Evolutionary conservation across 345 rosid genomes (phyloP), one percentile per base, ranked within the genome.

Genomic region (Ricinus communis): DNA sequence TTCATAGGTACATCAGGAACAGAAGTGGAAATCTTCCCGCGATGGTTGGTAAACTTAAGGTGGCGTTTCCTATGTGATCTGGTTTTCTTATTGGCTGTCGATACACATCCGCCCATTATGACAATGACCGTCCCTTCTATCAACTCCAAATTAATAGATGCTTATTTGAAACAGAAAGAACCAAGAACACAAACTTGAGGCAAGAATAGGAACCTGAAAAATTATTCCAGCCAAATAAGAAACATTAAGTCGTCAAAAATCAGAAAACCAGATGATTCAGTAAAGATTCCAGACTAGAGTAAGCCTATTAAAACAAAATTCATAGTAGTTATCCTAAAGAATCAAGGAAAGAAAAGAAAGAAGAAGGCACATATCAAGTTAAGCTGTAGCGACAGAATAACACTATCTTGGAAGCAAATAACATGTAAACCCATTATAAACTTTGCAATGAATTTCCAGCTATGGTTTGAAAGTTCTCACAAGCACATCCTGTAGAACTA

Each of bases 21-120:
- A 3, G 82, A 72, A 50, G 77, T 33, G 60, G 75, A 56, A 49
- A 86, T 79, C 82, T 87, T 93, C 52, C 87, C 74, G 4, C 81
- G 70, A 58, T 85, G 74, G 75, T 80, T 84, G 56, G 76, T 62
- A 11, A 67, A 71, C 65, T 69, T 83, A 0, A 67, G 75, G 8
- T 66, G 68, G 53, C 33, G 63, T 19, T 77, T 84, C 66, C 74
- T 82, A 0, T 72, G 70, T 65, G 68, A 12, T 70, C 38, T 76
- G 36, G 51, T 68, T 55, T 27, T 66, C 54, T 63, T 70, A 66
- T 75, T 64, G 7, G 81, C 71, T 1, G 87, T 79, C 9, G 97
- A 92, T 56, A 81, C 80, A 59, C 97, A 92, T n/a, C 87, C 88
- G 60, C 97, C 97, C 96, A 92, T 92, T 56, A 13, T 65, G 65